A percentile compares a stretch with the other conserved stretches of the same genome.
Evolutionary conservation across 1,139 yeast genomes (phyloP).

Genomic region (Suhomyces anneliseae): DNA sequence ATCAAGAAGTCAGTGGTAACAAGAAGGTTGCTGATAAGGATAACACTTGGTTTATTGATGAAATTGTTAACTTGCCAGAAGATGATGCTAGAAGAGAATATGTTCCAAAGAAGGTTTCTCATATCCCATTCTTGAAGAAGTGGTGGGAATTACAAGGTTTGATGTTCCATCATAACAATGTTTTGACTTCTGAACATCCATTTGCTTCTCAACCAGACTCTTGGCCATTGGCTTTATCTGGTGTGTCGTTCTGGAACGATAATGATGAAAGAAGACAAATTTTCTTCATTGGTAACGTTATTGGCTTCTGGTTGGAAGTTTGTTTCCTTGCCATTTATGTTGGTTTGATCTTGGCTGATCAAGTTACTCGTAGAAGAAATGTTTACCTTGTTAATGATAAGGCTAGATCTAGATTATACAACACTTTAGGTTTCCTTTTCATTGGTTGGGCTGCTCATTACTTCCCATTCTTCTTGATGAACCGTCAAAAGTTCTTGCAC

Average conservation of each 20-base stretch:
- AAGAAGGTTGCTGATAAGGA: conserved; percentile 68
- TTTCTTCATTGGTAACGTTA: conserved; percentile 82
- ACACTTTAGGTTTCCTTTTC: conserved; percentile 81
- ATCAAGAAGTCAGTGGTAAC: conserved; percentile 94
- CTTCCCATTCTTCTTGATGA: conserved; percentile 89
- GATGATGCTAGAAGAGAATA: conserved; percentile 61
- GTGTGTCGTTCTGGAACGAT: conserved; percentile 96
- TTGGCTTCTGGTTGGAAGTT: conserved; percentile 92
- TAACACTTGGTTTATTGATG: conserved; percentile 76
- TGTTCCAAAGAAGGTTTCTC: conserved; percentile 56
- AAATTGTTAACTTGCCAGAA: conserved; percentile 57
- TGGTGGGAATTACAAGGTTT: conserved; percentile 85
- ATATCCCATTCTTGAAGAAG: conserved; percentile 73
- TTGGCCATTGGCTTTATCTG: conserved; percentile 92
- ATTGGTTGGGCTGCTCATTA: conserved; percentile 88
- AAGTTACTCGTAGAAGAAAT: conserved; percentile 73
- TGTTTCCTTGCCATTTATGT: conserved; percentile 63
- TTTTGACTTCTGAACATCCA: conserved; percentile 86
- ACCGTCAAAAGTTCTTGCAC: conserved; percentile 89
- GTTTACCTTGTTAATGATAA: conserved; percentile 53
- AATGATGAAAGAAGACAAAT: conserved; percentile 66
- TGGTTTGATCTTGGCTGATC: conserved; percentile 69
- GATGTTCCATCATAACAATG: conserved; percentile 93
- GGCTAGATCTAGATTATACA: conserved; percentile 74
- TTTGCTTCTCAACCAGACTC: conserved; percentile 90